Percentiles rank a stretch among this genome's conserved stretches.
Evolutionary conservation across 768 basidiomycete species (phyloP).

Genomic region (Fistulinella prunicolor): DNA sequence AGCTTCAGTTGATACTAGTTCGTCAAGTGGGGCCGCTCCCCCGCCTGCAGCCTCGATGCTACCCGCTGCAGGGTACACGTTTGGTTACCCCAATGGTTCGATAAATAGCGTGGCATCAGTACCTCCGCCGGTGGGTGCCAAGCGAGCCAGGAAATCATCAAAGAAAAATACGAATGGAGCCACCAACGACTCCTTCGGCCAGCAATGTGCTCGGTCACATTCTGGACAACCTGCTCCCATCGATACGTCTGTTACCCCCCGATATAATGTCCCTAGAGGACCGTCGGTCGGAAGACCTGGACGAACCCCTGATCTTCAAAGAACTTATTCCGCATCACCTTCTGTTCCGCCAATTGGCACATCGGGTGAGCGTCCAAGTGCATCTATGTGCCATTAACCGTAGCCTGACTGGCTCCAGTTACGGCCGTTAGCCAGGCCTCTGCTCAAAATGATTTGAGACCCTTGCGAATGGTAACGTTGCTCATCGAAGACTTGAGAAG

Average conservation of each 20-base stretch:
- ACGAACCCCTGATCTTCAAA: background rate
- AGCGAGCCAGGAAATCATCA: conserved; percentile 14
- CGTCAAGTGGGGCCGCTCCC: background rate
- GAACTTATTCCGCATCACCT: background rate
- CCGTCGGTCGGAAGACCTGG: conserved; percentile 1
- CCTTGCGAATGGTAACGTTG: conserved; percentile 57
- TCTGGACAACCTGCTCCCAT: conserved; percentile 5
- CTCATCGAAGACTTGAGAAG: conserved; percentile 63
- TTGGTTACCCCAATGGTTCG: background rate
- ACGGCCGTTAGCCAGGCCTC: conserved; percentile 8
- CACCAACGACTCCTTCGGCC: background rate
- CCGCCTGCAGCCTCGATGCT: background rate
- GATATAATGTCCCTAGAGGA: conserved; percentile 10
- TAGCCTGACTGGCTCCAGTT: conserved; percentile 10
- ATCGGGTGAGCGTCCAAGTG: conserved; percentile 29
- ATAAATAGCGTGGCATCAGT: background rate
- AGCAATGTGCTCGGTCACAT: conserved; percentile 5
- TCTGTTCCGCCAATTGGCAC: conserved; percentile 1
- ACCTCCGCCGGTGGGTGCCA: background rate
- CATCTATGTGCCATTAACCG: conserved; percentile 29
- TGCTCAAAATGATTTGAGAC: conserved; percentile 15
- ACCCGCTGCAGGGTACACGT: conserved; percentile 1
- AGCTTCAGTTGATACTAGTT: conserved; percentile 5
- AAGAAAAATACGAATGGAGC: conserved; percentile 6
- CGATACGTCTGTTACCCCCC: background rate